Percentiles rank a stretch among this genome's conserved stretches.
These are phyloP conservation scores for Pestalotiopsis sp. DNA, from an alignment of 2,329 filamentous ascomycete species.

Conservation along the genomic window DNA sequence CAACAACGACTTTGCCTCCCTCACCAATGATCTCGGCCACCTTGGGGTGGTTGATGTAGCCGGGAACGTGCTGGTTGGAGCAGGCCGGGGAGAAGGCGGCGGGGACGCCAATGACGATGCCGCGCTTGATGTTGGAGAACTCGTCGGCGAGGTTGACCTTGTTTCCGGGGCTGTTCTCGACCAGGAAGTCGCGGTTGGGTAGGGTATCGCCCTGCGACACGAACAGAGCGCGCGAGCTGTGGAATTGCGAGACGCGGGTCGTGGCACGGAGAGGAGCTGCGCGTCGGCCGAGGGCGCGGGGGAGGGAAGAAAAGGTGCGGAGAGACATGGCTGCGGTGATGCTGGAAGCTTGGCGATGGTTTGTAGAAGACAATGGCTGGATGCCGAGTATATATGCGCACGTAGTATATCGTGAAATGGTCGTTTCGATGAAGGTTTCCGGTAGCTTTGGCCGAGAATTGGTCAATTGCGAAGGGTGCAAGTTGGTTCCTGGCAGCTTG, in stretches of 20 bases:
- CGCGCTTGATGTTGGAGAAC: constrained; percentile 64
- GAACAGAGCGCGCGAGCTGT: constrained; percentile 61
- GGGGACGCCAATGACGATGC: constrained; percentile 83
- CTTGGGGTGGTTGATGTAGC: constrained; percentile 79
- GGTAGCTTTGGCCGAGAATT: neutral
- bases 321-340: constrained; percentile 24
- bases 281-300: constrained; percentile 23
- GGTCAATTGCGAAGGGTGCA: neutral
- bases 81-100: constrained; percentile 70
- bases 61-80: constrained; percentile 74
- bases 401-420: neutral
- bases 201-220: constrained; percentile 81
- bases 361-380: neutral
- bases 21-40: constrained; percentile 57
- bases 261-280: constrained; percentile 22
- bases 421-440: neutral
- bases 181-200: constrained; percentile 76
- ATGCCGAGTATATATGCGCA: neutral
- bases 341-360: neutral
- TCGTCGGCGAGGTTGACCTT: constrained; percentile 86
- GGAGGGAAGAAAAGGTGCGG: constrained; percentile 22
- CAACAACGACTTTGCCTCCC: constrained; percentile 84
- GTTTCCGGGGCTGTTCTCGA: constrained; percentile 86
- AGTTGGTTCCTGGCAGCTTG: neutral
- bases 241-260: constrained; percentile 53